Base-by-base conservation (phyloP, 2,329 filamentous ascomycete species). In the Colletotrichum filicis region DNA sequence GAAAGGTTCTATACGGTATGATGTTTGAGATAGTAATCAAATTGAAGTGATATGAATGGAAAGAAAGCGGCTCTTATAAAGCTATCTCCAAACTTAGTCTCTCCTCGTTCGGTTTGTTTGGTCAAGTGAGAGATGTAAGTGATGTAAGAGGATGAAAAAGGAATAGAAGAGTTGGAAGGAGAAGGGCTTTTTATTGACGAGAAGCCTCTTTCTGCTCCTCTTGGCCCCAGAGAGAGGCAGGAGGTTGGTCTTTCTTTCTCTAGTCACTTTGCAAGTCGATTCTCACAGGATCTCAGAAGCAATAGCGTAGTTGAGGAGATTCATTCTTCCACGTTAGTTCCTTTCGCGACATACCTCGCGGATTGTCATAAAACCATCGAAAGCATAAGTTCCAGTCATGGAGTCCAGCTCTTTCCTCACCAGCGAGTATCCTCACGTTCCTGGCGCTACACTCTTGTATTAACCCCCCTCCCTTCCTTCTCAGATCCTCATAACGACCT, bases 401-500 rank as follows among this genome's bases (percentile, higher is more conserved):
- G 42, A 8, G 42, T 3, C 26, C 26, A 3, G 60, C 42, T n/a
- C 42, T 11, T 46, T 61, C 6, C 35, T 19, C 12, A 3, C 37
- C 4, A 19, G 14, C 7, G 14, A 46, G 4, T 49, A n/a, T 19
- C 37, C 24, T 2, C 12, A 35, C 12, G 28, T 6, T 12, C 28
- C 5, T 35, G 3, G n/a, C 11, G 12, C 11, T 22, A 19, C 7
- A 1, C 1, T 49, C 42, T 22, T 49, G 42, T 9, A 6, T 11
- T 4, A 14, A 7, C 12, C 5, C 32, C 11, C 19, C 59, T 16
- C 32, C 35, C 7, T 52, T 46, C 26, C 26, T 6, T 1, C 7
- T 4, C 7, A 1, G 1, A 19, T 3, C 1, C n/a, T n/a, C 12
- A 16, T 12, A 19, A 6, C 4, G 11, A 24, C 11, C 3, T 19